Conservation (phyloP, 1,284 basidiomycete genomes). For the Butyriboletus pseudospeciosus region DNA sequence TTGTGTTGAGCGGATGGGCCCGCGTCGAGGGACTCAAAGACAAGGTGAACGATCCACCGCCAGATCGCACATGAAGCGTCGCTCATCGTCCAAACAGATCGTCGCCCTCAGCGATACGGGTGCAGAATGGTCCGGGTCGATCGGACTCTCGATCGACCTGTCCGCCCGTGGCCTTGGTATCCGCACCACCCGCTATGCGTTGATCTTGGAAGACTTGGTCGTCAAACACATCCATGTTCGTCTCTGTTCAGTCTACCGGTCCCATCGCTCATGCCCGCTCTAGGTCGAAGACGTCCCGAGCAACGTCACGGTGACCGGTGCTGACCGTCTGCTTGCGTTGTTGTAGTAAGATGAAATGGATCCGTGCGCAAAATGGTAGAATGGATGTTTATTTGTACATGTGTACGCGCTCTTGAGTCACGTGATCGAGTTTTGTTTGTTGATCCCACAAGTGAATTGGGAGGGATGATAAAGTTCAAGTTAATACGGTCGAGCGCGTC, state of each 20-base stretch:
- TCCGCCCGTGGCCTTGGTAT: slow-evolving; percentile 52
- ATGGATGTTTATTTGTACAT: slow-evolving; percentile 23
- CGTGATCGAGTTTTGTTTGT: slow-evolving; percentile 35
- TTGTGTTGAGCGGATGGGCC: slow-evolving; percentile 76
- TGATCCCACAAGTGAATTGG: slow-evolving; percentile 20
- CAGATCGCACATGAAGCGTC: not conserved
- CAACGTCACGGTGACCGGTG: slow-evolving; percentile 60
- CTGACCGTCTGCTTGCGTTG: slow-evolving; percentile 58
- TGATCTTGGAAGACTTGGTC: slow-evolving; percentile 68
- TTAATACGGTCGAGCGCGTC: slow-evolving; percentile 32
- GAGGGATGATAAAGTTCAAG: slow-evolving; percentile 31
- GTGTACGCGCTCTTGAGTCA: slow-evolving; percentile 27
- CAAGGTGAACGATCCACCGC: slow-evolving; percentile 43
- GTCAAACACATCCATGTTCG: slow-evolving; percentile 60
- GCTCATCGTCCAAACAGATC: slow-evolving; percentile 39
- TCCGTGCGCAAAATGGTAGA: slow-evolving; percentile 12
- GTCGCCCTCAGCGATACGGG: slow-evolving; percentile 62
- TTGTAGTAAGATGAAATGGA: slow-evolving; percentile 32
- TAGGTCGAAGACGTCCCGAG: slow-evolving; percentile 46
- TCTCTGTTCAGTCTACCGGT: not conserved
- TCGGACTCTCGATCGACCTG: slow-evolving; percentile 65
- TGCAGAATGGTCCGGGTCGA: slow-evolving; percentile 58
- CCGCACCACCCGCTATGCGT: slow-evolving; percentile 67
- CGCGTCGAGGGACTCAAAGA: slow-evolving; percentile 66
- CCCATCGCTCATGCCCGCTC: not conserved